phyloP scores from a whole-genome alignment of 306 rosid genomes.

The Medicago truncatula region DNA sequence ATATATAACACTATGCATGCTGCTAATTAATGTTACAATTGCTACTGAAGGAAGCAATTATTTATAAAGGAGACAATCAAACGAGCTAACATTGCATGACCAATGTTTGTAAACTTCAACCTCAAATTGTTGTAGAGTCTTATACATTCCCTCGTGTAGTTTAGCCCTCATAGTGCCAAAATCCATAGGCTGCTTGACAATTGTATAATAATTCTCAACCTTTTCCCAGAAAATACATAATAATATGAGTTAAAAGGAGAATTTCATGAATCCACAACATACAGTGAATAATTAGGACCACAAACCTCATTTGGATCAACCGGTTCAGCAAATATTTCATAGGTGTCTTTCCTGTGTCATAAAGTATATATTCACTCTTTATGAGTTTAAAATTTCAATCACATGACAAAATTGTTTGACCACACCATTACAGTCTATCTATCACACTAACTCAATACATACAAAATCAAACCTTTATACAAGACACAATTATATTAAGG shows the following conservation, averaged over 20 bases:
- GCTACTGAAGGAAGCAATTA: neutral
- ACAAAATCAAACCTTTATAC: neutral
- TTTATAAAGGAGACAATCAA: too few species aligned
- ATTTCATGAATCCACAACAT: neutral
- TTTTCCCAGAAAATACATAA: constrained; percentile 44
- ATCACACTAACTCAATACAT: too few species aligned
- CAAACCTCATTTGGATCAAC: constrained; percentile 69
- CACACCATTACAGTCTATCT: too few species aligned
- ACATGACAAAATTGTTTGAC: too few species aligned
- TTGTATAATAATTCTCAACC: constrained; percentile 67
- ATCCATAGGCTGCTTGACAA: constrained; percentile 77
- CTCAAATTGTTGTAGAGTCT: constrained; percentile 66
- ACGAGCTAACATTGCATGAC: neutral
- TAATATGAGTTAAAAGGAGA: constrained; percentile 6
- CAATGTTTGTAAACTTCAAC: constrained; percentile 44
- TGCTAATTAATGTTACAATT: neutral
- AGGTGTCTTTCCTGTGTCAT: constrained; percentile 58
- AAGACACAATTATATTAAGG: neutral
- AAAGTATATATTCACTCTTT: neutral
- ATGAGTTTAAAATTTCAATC: neutral
- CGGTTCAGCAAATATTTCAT: constrained; percentile 80
- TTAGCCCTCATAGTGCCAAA: constrained; percentile 87
- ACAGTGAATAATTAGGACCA: neutral
- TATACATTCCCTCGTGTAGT: constrained; percentile 72
- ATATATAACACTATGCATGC: constrained; percentile 18